Base-by-base conservation (phyloP, 1,284 basidiomycete genomes). In the Phaffia rhodozyma region DNA sequence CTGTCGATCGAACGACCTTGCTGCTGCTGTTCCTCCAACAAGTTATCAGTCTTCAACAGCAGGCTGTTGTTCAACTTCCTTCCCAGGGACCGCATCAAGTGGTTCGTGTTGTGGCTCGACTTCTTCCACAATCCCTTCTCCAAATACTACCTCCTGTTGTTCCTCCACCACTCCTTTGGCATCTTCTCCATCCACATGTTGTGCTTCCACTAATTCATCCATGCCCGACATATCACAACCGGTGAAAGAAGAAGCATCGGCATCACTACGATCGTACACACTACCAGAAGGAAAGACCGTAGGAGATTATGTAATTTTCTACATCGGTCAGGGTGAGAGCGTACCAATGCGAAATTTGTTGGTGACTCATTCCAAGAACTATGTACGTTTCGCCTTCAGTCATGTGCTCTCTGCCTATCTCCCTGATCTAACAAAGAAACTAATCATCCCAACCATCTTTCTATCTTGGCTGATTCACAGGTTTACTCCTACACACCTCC, bases 341-440 rank as follows among this genome's bases (percentile, higher is more conserved):
- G 81, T 93, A 6, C 82, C 82, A 0, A 78, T 97, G 50, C 88
- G 89, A 21, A 97, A 97, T 70, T 73, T 97, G 3, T 79, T 97
- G 51, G 85, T 96, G 78, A 91, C 86, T 0, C 83, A 92, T 69
- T 77, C 80, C 2, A 72, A 71, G 20, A 80, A 76, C 60, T 72
- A 78, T 54, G 80, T 82, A 66, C 55, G 75, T 67, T 43, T 11
- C 38, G 38, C 18, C 60, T 27, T 18, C 54, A 32, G 38, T n/a
- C 11, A 59, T 30, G 20, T 32, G 32, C 29, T 55, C 56, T 50
- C 58, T 62, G 67, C 23, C 7, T 69, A 75, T 76, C 1, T 74
- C 73, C 0, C 78, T 72, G 62, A 70, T 74, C 55, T 77, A 78
- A 55, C 21, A 51, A 30, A 30, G 65, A 38, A 50, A 34, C 60